These are phyloP conservation scores for Yamadazyma sp. DNA, from an alignment of 1,139 yeast genomes.

Conservation along the genomic window DNA sequence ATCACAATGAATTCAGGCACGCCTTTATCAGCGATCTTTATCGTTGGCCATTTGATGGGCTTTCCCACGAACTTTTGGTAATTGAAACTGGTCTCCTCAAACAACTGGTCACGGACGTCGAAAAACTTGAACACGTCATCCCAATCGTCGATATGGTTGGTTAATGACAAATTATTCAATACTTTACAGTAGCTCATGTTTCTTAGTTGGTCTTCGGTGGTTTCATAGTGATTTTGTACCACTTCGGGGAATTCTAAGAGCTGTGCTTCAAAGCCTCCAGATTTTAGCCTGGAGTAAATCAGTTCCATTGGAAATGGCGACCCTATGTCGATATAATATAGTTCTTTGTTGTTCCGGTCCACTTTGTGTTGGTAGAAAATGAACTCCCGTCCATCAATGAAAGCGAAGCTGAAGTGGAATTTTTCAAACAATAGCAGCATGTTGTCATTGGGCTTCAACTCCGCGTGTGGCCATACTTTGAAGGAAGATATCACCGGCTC, in stretches of 20 bases:
- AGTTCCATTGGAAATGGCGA: not conserved
- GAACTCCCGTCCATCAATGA: not conserved
- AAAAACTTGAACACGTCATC: conserved; percentile 8
- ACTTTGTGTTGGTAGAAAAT: not conserved
- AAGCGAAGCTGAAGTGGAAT: not conserved
- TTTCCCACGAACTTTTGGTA: not conserved
- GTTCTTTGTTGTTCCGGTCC: not conserved
- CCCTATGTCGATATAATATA: conserved; percentile 1
- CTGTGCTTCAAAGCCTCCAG: conserved; percentile 2
- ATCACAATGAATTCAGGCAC: conserved; percentile 1
- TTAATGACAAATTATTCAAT: conserved; percentile 3
- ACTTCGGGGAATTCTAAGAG: not conserved
- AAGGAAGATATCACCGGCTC: not conserved
- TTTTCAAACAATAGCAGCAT: not conserved
- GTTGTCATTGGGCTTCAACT: not conserved
- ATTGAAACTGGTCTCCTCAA: conserved; percentile 5
- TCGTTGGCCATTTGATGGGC: conserved; percentile 3
- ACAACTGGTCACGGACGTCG: conserved; percentile 4
- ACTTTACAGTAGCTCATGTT: not conserved
- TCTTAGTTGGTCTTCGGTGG: not conserved
- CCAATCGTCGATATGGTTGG: conserved; percentile 1
- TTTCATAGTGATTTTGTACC: not conserved
- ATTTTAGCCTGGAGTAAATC: not conserved
- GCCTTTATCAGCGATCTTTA: conserved; percentile 4
- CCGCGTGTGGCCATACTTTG: conserved; percentile 1